Base-by-base conservation (phyloP, 306 rosid genomes). In the Bauhinia variegata region DNA sequence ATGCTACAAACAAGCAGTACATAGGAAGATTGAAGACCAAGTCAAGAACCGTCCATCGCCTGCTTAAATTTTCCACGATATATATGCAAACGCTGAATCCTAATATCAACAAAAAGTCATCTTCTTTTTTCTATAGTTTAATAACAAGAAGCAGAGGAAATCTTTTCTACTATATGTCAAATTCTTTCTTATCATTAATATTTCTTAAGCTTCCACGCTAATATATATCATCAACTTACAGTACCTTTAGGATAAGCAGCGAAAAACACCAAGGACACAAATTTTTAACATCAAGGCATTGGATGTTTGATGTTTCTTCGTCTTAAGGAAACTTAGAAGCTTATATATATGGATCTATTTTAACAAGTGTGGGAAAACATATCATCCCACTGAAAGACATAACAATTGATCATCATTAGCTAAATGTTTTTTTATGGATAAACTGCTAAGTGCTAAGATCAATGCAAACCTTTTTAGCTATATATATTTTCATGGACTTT, bases 31-130 rank as follows among this genome's bases (percentile, higher is more conserved):
- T 53, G 65, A 30, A 18, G 69, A 49, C 58, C 46, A 68, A 67
- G 70, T 68, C 74, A 75, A 75, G 65, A 30, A 53, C 80, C 75
- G 80, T 54, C 71, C 80, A 44, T 37, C 49, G 80, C 75, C 75
- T 54, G 71, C 75, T 47, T 13, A 44, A 34, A 1, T 44, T 15
- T 54, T 34, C 65, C 34, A 68, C 6, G 10, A 56, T 10, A 49
- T 58, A 56, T 10, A 49, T 58, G 51, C 52, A 51, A 17, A 61
- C 16, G 5, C 17, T 23, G 14, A 41, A 34, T 13, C 37, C 17
- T 51, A 19, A 39, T 17, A n/a, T n/a, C n/a, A n/a, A n/a, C n/a
- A n/a, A n/a, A n/a, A n/a, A n/a, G n/a, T n/a, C 42, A 11, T 61
- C 10, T 13, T 17, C 36, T 37, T 16, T 52, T 68, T 60, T 55